Conservation (phyloP, 2,329 filamentous ascomycete species). For the Venturia nashicola region DNA sequence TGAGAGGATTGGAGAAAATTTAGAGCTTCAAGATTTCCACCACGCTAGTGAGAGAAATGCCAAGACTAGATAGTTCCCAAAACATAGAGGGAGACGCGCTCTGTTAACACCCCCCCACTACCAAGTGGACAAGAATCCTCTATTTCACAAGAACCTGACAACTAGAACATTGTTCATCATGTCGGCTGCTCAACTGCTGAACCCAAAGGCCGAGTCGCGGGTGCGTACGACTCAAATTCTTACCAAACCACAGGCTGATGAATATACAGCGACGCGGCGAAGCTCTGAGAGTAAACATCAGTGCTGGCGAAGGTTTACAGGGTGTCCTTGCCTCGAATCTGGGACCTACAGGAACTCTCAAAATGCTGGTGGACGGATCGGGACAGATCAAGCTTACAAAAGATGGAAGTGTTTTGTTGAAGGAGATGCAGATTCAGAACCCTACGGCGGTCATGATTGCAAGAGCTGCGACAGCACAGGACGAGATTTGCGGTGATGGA, state of each 20-base stretch:
- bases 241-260: constrained; percentile 28
- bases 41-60: neutral
- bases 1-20: neutral
- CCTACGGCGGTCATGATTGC: constrained; percentile 81
- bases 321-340: constrained; percentile 77
- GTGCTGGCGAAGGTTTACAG: constrained; percentile 70
- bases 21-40: neutral
- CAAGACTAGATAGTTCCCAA: neutral
- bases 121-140: neutral
- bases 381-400: constrained; percentile 91
- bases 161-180: constrained; percentile 35
- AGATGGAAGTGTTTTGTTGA: constrained; percentile 78
- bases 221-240: constrained; percentile 40
- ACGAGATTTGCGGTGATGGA: constrained; percentile 96
- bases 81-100: neutral
- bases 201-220: constrained; percentile 96
- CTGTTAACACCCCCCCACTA: neutral
- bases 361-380: constrained; percentile 67
- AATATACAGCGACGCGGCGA: constrained; percentile 74
- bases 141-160: neutral
- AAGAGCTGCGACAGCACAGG: constrained; percentile 84
- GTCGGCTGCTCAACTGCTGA: constrained; percentile 96
- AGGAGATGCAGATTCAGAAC: constrained; percentile 90
- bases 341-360: constrained; percentile 85
- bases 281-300: constrained; percentile 94